phyloP scores from a whole-genome alignment of 805 yeast genomes.

The Candida xiaguanensis region DNA sequence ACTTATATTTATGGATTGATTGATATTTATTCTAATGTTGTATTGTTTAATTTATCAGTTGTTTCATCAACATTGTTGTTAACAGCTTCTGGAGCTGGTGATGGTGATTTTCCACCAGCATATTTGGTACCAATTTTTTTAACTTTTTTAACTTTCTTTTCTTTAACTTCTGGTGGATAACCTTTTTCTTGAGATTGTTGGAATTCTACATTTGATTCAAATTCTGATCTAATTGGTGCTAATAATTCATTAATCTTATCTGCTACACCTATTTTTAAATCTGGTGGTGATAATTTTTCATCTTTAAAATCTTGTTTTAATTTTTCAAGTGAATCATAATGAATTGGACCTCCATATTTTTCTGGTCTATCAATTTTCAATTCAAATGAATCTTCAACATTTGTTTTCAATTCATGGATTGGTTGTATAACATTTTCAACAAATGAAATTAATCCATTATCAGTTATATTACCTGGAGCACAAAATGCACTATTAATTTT shows the following conservation, averaged over 20 bases:
- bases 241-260: conserved; percentile 77
- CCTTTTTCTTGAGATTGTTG: conserved; percentile 73
- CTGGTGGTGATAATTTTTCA: conserved; percentile 84
- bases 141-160: conserved; percentile 68
- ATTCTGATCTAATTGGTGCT: conserved; percentile 79
- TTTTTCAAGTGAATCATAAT: conserved; percentile 62
- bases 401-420: conserved; percentile 70
- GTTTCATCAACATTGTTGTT: conserved; percentile 3
- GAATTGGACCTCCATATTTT: conserved; percentile 91
- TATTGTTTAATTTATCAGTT: conserved; percentile 34
- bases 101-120: conserved; percentile 60
- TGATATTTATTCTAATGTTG: conserved; percentile 31
- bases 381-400: conserved; percentile 49
- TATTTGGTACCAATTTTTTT: conserved; percentile 88
- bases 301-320: conserved; percentile 69
- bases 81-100: neutral
- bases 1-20: too few relatives aligned
- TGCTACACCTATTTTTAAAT: conserved; percentile 87
- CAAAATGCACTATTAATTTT: conserved; percentile 91
- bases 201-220: conserved; percentile 59
- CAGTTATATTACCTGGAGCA: conserved; percentile 88
- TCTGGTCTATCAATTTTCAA: conserved; percentile 89
- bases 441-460: conserved; percentile 86
- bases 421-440: conserved; percentile 83
- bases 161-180: conserved; percentile 71